Percentiles rank a stretch among this genome's conserved stretches.
These are phyloP conservation scores for Microdochium trichocladiopsis DNA, from an alignment of 2,329 filamentous ascomycete genomes.

Conservation along the genomic window DNA sequence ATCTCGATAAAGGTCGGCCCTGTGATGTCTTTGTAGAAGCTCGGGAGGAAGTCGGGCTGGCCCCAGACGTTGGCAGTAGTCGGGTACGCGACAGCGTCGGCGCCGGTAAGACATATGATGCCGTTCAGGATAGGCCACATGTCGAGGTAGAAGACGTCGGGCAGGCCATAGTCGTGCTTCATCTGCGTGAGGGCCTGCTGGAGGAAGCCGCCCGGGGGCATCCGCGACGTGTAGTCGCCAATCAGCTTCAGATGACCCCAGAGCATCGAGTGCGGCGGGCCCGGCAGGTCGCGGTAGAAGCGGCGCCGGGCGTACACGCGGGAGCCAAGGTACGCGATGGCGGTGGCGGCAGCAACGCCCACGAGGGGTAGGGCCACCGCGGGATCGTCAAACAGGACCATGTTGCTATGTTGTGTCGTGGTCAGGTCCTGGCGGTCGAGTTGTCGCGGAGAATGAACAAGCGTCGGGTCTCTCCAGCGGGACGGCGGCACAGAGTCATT, in stretches of 20 bases:
- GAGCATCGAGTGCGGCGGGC: slow-evolving; percentile 3
- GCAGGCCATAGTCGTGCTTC: slow-evolving; percentile 3
- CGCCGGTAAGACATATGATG: neutral
- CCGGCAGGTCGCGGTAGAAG: slow-evolving; percentile 4
- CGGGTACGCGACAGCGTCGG: neutral
- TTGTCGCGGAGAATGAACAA: too few relatives aligned
- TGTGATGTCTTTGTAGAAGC: neutral
- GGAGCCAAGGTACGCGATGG: neutral
- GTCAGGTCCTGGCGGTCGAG: too few relatives aligned
- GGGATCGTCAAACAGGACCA: neutral
- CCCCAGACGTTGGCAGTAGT: neutral
- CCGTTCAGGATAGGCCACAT: slow-evolving; percentile 3
- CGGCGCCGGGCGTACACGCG: slow-evolving; percentile 2
- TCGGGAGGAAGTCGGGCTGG: neutral
- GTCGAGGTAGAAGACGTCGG: slow-evolving; percentile 6
- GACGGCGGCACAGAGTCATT: too few relatives aligned
- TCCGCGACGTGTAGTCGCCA: slow-evolving; percentile 2
- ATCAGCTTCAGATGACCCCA: slow-evolving; percentile 4
- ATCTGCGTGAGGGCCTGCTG: slow-evolving; percentile 4
- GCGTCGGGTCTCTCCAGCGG: too few relatives aligned
- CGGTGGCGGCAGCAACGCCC: neutral
- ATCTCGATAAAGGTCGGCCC: neutral
- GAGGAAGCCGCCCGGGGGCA: neutral
- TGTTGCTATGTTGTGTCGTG: too few relatives aligned
- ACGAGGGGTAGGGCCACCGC: neutral